Evolutionary conservation across 768 basidiomycete species (phyloP), one percentile per base, ranked within the genome.

Genomic region (Boletellus ananiceps): DNA sequence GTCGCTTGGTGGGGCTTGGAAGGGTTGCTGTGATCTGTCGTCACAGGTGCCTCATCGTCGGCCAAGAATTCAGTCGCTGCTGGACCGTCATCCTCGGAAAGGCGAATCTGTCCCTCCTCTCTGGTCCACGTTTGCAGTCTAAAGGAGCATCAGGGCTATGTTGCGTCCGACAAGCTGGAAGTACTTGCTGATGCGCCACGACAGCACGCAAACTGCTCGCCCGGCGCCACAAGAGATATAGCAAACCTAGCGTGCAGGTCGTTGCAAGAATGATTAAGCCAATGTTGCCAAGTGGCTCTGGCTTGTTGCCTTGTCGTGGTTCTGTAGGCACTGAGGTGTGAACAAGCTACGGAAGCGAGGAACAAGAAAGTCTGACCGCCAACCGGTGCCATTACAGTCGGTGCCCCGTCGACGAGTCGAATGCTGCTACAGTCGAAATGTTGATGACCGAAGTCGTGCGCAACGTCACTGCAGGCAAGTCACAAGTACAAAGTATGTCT

Each of bases 21-120:
- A 12, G 59, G 57, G 29, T 67, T 62, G 33, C 55, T 54, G 50
- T 59, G 63, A 21, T 60, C 55, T 23, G 65, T 69, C 27, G 74
- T 65, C 31, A 74, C 77, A 12, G 78, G 51, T 19, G 58, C 64
- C 15, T 74, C 82, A 40, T 82, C 81, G 40, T 79, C 75, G 29
- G 79, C 76, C 41, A 88, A 56, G 52, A 86, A 86, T 46, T 82
- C 81, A 14, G 72, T 70, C n/a, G 83, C 76, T n/a, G 84, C 74
- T 12, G 85, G 85, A 0, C 83, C 82, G 46, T 86, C 83, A 55
- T 88, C 86, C 58, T 79, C 74, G 40, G 83, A 85, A 18, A 88
- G 72, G 8, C 85, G 77, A 47, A 88, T 84, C 6, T 64, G 72
- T 2, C 85, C 85, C 51, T 82, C 80, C 14, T 66, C 59, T 14